Conservation (phyloP, 352 stramenopile species). For the Phytophthora sansomeana region DNA sequence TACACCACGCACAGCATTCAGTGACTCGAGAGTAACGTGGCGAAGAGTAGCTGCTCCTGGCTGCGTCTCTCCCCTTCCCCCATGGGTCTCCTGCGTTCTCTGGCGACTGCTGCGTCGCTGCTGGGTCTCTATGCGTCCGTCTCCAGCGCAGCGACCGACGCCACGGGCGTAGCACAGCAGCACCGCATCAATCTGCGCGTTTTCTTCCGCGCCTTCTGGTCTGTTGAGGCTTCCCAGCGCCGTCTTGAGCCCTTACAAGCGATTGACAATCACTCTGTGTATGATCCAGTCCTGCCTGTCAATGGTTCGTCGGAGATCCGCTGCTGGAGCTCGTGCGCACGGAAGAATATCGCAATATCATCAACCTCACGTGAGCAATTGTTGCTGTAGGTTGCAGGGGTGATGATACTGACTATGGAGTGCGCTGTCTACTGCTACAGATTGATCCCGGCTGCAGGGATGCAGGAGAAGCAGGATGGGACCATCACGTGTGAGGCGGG, state of each 20-base stretch:
- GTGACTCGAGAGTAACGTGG: neutral
- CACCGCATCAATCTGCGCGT: conserved; percentile 69
- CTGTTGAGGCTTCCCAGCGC: conserved; percentile 3
- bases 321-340: conserved; percentile 74
- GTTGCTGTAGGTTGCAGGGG: neutral
- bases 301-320: conserved; percentile 82
- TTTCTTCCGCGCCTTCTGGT: conserved; percentile 85
- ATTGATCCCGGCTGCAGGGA: conserved; percentile 75
- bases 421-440: conserved; percentile 33
- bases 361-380: conserved; percentile 62
- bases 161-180: conserved; percentile 34
- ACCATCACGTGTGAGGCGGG: conserved; percentile 70
- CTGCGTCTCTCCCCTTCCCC: conserved; percentile 13
- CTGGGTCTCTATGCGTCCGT: conserved; percentile 26
- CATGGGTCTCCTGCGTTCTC: conserved; percentile 32
- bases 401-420: conserved; percentile 1
- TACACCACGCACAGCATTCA: neutral
- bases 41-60: conserved; percentile 18
- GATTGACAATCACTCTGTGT: conserved; percentile 13
- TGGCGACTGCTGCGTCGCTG: conserved; percentile 30
- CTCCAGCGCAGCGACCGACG: conserved; percentile 4
- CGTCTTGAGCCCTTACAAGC: neutral
- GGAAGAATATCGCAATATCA: conserved; percentile 76
- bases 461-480: conserved; percentile 64
- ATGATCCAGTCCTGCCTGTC: conserved; percentile 68